Base-by-base conservation (phyloP, 164 flowering plant genomes). In the Chimonanthus salicifolius region DNA sequence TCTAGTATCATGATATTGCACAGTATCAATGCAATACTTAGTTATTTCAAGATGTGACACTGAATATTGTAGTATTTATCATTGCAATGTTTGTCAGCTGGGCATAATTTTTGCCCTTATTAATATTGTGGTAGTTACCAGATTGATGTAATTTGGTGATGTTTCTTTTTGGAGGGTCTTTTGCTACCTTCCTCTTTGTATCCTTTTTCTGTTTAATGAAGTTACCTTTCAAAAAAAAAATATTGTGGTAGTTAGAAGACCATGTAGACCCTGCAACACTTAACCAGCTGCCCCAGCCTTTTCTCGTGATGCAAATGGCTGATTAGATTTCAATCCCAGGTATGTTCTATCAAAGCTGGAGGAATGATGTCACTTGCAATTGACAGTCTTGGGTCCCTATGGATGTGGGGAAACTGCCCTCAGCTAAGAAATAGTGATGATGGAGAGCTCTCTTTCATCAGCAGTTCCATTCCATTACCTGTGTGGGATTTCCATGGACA, bases 341-440 rank as follows among this genome's bases (percentile, higher is more conserved):
- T 92, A 72, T 76, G 74, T 79, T 83, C 86, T 62, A 79, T 94
- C 62, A 84, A 84, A 83, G 97, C 97, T 20, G 95, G 97, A 63
- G 97, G 95, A 73, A 88, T 91, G 97, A 91, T 89, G 89, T 94
- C 98, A 62, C 68, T 88, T 45, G 98, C 97, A 67, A 90, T 92
- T 74, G 98, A 94, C 75, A 86, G 74, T 79, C 82, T 78, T 18
- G 98, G 98, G 50, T 84, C 74, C 62, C 86, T 94, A 60, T 94
- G 98, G 98, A 88, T 91, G 80, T 94, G 98, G 98, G 97, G 98
- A 47, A 85, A 90, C 77, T 87, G 85, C 72, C 97, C 92, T 60
- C 81, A 65, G 16, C 84, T 68, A 45, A 83, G 72, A 75, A 49
- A 64, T 15, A 76, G 69, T 58, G 73, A 71, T 48, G 82, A 83